Percentiles rank a stretch among this genome's conserved stretches.
phyloP scores from a whole-genome alignment of 352 stramenopile species.

The Pythium chondricola region DNA sequence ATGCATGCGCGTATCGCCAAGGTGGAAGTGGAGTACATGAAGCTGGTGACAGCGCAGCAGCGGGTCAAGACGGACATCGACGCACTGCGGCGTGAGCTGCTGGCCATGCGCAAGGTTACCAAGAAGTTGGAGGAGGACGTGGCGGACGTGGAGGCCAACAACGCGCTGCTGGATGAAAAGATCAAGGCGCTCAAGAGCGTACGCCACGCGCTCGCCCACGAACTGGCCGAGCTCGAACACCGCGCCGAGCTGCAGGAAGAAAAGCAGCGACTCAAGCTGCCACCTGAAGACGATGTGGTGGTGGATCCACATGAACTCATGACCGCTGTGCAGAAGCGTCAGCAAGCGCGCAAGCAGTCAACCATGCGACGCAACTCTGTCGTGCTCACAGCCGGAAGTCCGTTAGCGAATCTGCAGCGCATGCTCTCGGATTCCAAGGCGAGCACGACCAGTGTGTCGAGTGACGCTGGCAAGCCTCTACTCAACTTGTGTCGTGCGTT shows the following conservation, averaged over 20 bases:
- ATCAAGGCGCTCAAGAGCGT: slow-evolving; percentile 39
- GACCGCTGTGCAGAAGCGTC: slow-evolving; percentile 39
- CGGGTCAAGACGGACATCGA: slow-evolving; percentile 59
- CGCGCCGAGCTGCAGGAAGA: slow-evolving; percentile 44
- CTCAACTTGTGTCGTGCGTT: slow-evolving; percentile 34
- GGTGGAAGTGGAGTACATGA: slow-evolving; percentile 76
- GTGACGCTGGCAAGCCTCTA: slow-evolving; percentile 16
- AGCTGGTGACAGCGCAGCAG: slow-evolving; percentile 57
- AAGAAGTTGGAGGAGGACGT: slow-evolving; percentile 60
- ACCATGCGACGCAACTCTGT: slow-evolving; percentile 9
- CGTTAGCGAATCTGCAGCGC: slow-evolving; percentile 11
- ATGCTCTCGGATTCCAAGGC: slow-evolving; percentile 11
- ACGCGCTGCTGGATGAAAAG: slow-evolving; percentile 34
- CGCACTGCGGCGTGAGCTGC: slow-evolving; percentile 42
- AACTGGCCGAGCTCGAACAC: slow-evolving; percentile 53
- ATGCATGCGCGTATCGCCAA: slow-evolving; percentile 73
- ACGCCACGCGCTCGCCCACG: slow-evolving; percentile 40
- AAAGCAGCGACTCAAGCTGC: slow-evolving; percentile 49
- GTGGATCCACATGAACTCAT: slow-evolving; percentile 60
- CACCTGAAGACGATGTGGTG: slow-evolving; percentile 52
- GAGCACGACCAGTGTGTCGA: background rate
- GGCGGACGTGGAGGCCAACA: slow-evolving; percentile 33
- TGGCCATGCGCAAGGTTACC: slow-evolving; percentile 50
- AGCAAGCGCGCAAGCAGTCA: background rate
- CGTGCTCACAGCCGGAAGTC: slow-evolving; percentile 9